Evolutionary conservation across 2,329 filamentous ascomycete species (phyloP).

Genomic region (Volutella citrinella): DNA sequence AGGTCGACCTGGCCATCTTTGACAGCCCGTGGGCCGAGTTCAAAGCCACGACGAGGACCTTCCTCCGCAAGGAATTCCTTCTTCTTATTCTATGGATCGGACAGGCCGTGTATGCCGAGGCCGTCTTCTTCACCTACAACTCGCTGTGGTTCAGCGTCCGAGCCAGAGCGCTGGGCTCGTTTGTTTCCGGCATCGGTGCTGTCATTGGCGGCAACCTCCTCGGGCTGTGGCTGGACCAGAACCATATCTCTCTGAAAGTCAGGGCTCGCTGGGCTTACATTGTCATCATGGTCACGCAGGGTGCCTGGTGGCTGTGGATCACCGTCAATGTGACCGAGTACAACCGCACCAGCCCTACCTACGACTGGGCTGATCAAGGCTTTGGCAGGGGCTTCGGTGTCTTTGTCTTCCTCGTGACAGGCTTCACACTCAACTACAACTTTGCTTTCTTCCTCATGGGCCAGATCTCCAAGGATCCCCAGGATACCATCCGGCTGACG

Average conservation of each 20-base stretch:
- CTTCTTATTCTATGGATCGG: conserved; percentile 62
- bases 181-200: conserved; percentile 63
- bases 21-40: conserved; percentile 55
- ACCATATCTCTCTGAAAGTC: conserved; percentile 46
- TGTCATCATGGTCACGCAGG: conserved; percentile 52
- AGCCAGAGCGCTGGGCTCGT: conserved; percentile 58
- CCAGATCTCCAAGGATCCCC: conserved; percentile 56
- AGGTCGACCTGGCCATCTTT: conserved; percentile 53
- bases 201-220: conserved; percentile 61
- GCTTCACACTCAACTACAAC: conserved; percentile 70
- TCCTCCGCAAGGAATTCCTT: conserved; percentile 57
- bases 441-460: conserved; percentile 67
- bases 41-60: conserved; percentile 52
- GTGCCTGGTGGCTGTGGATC: conserved; percentile 68
- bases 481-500: conserved; percentile 62
- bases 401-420: conserved; percentile 62
- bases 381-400: conserved; percentile 64
- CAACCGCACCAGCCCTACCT: conserved; percentile 49
- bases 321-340: conserved; percentile 62
- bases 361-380: conserved; percentile 60
- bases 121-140: conserved; percentile 47
- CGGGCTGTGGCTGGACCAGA: conserved; percentile 58
- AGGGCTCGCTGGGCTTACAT: conserved; percentile 52
- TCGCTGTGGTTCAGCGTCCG: conserved; percentile 65
- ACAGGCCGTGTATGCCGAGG: conserved; percentile 62